A percentile compares a stretch with the other conserved stretches of the same genome.
These are phyloP conservation scores for Chrysophaeum taylorii DNA, from an alignment of 352 stramenopile species.

Conservation along the genomic window DNA sequence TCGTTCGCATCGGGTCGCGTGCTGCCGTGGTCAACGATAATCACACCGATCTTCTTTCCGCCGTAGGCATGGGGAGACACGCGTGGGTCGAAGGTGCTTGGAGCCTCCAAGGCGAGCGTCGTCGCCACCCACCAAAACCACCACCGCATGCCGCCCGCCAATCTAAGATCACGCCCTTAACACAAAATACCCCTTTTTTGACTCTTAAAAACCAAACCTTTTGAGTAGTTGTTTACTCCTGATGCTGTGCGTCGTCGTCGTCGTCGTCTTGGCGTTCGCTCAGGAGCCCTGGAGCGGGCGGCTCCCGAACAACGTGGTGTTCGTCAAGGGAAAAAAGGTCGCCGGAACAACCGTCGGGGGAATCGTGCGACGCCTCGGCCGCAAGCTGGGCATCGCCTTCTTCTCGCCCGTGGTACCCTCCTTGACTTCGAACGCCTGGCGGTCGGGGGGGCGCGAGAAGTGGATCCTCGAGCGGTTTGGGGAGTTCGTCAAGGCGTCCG, in stretches of 20 bases:
- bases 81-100: conserved; percentile 3
- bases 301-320: neutral
- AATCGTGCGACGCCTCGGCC: neutral
- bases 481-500: neutral
- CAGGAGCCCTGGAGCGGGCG: too few species aligned
- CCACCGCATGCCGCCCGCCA: too few species aligned
- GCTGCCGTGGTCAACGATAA: neutral
- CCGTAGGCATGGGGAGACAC: neutral
- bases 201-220: too few species aligned
- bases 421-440: neutral
- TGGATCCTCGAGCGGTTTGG: neutral
- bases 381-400: neutral
- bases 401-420: neutral
- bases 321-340: conserved; percentile 12
- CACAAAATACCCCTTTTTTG: too few species aligned
- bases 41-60: neutral
- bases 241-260: too few species aligned
- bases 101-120: too few species aligned
- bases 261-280: too few species aligned
- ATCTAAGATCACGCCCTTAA: too few species aligned
- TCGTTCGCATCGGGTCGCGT: neutral
- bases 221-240: too few species aligned
- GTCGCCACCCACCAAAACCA: too few species aligned
- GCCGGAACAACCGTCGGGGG: neutral
- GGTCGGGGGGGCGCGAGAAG: neutral